Conservation (phyloP, 1,284 basidiomycete species). For the Cutaneotrichosporon sp. region DNA sequence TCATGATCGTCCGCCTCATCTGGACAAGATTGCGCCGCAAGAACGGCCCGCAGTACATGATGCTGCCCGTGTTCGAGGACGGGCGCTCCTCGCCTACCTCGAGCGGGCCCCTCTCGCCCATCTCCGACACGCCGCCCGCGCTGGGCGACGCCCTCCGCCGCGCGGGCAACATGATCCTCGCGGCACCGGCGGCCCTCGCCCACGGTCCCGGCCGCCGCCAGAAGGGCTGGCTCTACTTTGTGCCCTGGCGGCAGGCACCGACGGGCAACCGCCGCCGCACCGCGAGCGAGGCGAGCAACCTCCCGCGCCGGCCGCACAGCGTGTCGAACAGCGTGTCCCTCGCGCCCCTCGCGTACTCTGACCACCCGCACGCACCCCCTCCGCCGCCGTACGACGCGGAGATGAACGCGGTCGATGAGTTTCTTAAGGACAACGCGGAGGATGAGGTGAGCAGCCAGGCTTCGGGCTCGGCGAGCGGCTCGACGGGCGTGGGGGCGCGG, state of each 20-base stretch:
- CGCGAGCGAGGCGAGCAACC: slow-evolving; percentile 43
- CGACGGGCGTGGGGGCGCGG: background rate
- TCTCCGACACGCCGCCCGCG: slow-evolving; percentile 26
- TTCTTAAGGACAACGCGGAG: slow-evolving; percentile 26
- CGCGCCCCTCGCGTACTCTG: slow-evolving; percentile 6
- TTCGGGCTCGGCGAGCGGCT: background rate
- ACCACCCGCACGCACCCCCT: background rate
- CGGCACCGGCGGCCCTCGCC: slow-evolving; percentile 45
- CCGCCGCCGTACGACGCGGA: slow-evolving; percentile 10
- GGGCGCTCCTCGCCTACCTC: slow-evolving; percentile 14
- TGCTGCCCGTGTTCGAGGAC: slow-evolving; percentile 19
- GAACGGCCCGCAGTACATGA: slow-evolving; percentile 20
- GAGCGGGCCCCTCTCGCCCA: slow-evolving; percentile 16
- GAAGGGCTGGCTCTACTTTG: slow-evolving; percentile 48
- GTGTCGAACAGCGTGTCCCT: background rate
- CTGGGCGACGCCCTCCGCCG: slow-evolving; percentile 39
- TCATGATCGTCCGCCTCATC: slow-evolving; percentile 65
- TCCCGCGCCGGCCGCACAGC: slow-evolving; percentile 29
- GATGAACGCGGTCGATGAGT: slow-evolving; percentile 42
- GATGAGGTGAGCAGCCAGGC: slow-evolving; percentile 2
- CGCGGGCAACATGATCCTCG: slow-evolving; percentile 45
- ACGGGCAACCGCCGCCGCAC: slow-evolving; percentile 33
- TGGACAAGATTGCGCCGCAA: slow-evolving; percentile 46
- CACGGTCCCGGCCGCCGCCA: slow-evolving; percentile 22
- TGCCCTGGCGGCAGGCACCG: slow-evolving; percentile 35